Percentiles rank a stretch among this genome's conserved stretches.
Conservation (phyloP, 345 rosid species). For the Conringia planisiliqua region DNA sequence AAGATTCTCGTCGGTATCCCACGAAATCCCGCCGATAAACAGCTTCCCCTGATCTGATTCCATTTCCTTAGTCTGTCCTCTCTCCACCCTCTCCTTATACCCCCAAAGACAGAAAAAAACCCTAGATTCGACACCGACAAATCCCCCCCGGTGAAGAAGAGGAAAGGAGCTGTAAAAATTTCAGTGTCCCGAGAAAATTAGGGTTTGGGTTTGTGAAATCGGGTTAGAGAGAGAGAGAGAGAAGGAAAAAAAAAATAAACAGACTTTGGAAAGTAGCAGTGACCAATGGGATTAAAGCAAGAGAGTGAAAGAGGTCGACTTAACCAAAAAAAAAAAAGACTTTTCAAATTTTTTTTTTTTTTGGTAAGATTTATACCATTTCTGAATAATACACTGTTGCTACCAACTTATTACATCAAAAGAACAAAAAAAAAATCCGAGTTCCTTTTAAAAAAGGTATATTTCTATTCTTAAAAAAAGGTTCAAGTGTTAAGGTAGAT, state of each 20-base stretch:
- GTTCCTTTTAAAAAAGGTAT: too few relatives aligned
- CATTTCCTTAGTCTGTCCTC: slow-evolving; percentile 32
- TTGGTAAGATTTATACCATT: too few relatives aligned
- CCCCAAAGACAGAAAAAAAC: not conserved
- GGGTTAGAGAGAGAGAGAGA: not conserved
- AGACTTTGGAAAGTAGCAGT: slow-evolving; percentile 3
- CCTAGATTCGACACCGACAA: slow-evolving; percentile 25
- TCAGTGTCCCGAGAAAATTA: slow-evolving; percentile 32
- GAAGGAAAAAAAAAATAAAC: not conserved
- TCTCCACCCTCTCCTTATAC: not conserved
- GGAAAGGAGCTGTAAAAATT: slow-evolving; percentile 6
- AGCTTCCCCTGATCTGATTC: slow-evolving; percentile 92
- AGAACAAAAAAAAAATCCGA: too few relatives aligned
- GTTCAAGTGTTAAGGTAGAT: not conserved
- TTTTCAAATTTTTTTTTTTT: not conserved
- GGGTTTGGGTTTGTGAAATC: slow-evolving; percentile 30
- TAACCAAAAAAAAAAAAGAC: not conserved
- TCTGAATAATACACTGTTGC: too few relatives aligned
- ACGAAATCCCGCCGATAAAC: slow-evolving; percentile 90
- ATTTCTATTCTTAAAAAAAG: too few relatives aligned
- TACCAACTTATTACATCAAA: too few relatives aligned
- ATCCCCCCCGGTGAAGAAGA: slow-evolving; percentile 25
- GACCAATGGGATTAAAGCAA: slow-evolving; percentile 28
- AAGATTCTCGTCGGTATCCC: slow-evolving; percentile 81
- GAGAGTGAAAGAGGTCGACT: not conserved